A percentile compares a stretch with the other conserved stretches of the same genome.
Conservation (phyloP, 78 protist genomes). For the Protostelium mycophagum region DNA sequence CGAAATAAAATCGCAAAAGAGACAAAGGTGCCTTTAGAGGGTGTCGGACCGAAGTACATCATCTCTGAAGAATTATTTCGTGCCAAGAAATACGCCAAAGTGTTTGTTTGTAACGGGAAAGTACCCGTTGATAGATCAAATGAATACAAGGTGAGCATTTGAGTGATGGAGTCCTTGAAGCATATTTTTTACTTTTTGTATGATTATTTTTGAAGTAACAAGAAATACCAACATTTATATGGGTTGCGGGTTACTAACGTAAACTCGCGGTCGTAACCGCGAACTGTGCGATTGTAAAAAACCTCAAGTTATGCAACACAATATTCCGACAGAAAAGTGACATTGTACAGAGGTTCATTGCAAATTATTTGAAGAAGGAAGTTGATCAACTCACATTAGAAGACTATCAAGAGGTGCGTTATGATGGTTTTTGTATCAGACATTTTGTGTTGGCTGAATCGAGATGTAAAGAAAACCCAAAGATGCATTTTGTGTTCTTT, state of each 20-base stretch:
- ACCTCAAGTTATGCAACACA: too few relatives aligned
- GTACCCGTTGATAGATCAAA: background rate
- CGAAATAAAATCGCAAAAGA: background rate
- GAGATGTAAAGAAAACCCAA: background rate
- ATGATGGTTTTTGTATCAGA: background rate
- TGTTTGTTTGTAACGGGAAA: background rate
- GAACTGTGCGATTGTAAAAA: background rate
- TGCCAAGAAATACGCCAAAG: background rate
- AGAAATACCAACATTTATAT: too few relatives aligned
- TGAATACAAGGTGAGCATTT: background rate
- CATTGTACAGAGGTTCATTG: background rate
- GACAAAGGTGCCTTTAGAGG: background rate
- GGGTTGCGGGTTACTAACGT: too few relatives aligned
- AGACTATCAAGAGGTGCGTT: background rate
- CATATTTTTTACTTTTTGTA: too few relatives aligned
- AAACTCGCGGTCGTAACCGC: too few relatives aligned
- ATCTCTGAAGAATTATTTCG: background rate
- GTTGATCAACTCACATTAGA: background rate
- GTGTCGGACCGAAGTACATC: background rate
- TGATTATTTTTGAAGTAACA: too few relatives aligned
- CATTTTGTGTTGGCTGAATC: background rate
- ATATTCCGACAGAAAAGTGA: too few relatives aligned
- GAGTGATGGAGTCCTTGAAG: too few relatives aligned
- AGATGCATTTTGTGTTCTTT: too few relatives aligned
- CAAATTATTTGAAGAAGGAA: background rate